phyloP scores from a whole-genome alignment of 116 monocot genomes.

The Thalassia testudinum region DNA sequence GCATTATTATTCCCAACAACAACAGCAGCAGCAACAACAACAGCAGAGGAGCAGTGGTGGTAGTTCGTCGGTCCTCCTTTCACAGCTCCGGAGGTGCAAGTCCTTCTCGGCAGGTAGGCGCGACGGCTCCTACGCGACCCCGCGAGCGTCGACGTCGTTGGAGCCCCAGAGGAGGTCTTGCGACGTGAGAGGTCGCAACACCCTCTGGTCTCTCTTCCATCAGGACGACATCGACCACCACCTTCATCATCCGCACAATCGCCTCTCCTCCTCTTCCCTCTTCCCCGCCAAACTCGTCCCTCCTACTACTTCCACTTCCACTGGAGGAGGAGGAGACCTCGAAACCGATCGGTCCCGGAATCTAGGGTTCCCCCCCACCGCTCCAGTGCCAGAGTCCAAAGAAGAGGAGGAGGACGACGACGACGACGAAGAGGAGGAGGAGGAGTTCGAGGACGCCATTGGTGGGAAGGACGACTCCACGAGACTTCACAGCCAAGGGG shows the following conservation, averaged over 20 bases:
- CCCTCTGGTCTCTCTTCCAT: slow-evolving; percentile 63
- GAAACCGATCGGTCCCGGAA: background rate
- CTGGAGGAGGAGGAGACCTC: too few species aligned
- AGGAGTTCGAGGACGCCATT: slow-evolving; percentile 4
- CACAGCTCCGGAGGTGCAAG: slow-evolving; percentile 74
- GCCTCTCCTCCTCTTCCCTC: background rate
- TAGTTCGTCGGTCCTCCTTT: slow-evolving; percentile 7
- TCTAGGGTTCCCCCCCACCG: slow-evolving; percentile 3
- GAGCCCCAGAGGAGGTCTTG: slow-evolving; percentile 68
- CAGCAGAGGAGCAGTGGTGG: too few species aligned
- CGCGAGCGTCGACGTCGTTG: slow-evolving; percentile 9
- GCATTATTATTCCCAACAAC: too few species aligned
- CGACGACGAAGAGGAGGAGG: slow-evolving; percentile 5
- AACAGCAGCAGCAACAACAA: too few species aligned
- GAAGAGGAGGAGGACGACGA: slow-evolving; percentile 14
- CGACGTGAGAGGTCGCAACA: slow-evolving; percentile 53
- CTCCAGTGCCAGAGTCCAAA: slow-evolving; percentile 3
- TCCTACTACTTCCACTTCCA: too few species aligned
- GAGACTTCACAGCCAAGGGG: too few species aligned
- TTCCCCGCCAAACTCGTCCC: background rate
- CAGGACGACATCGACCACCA: slow-evolving; percentile 32
- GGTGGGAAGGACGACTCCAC: background rate
- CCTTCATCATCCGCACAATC: background rate
- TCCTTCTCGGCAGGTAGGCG: slow-evolving; percentile 39
- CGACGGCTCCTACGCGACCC: background rate